Conservation (phyloP, 441 rosid species). For the Mallotus japonicus region DNA sequence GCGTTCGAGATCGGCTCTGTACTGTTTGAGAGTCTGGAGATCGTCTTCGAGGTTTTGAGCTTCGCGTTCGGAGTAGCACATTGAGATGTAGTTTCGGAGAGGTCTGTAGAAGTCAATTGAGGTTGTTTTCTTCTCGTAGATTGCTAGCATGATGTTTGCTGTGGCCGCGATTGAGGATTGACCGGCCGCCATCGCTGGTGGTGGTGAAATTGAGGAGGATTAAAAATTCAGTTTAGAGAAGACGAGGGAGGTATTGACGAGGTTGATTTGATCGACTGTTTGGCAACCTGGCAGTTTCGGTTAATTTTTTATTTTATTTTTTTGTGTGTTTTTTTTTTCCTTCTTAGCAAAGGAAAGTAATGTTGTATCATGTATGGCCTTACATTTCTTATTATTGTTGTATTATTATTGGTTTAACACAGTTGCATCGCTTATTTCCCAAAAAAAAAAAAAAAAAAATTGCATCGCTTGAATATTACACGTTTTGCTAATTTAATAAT, state of each 20-base stretch:
- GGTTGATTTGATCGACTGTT: too few species aligned
- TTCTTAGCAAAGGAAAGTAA: constrained; percentile 23
- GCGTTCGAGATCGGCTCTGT: constrained; percentile 84
- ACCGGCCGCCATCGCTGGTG: constrained; percentile 35
- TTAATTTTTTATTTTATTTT: background rate
- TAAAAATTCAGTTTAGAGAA: background rate
- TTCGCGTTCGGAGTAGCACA: constrained; percentile 88
- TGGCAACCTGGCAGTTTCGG: background rate
- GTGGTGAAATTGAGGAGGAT: background rate
- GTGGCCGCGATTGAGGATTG: constrained; percentile 40
- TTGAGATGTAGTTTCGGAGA: constrained; percentile 72
- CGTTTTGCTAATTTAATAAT: too few species aligned
- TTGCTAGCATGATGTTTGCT: constrained; percentile 85
- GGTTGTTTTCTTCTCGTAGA: constrained; percentile 83
- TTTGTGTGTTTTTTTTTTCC: background rate
- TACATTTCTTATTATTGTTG: too few species aligned
- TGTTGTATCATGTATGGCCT: background rate
- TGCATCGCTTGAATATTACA: too few species aligned
- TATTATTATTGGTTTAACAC: too few species aligned
- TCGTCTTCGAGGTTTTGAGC: constrained; percentile 93
- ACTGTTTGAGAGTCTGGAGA: constrained; percentile 60
- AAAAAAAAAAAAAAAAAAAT: too few species aligned
- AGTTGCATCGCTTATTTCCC: too few species aligned
- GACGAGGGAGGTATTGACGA: too few species aligned
- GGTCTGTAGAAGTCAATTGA: constrained; percentile 89